A percentile compares a stretch with the other conserved stretches of the same genome.
phyloP scores from a whole-genome alignment of 805 yeast species.

The Brettanomyces bruxellensis region DNA sequence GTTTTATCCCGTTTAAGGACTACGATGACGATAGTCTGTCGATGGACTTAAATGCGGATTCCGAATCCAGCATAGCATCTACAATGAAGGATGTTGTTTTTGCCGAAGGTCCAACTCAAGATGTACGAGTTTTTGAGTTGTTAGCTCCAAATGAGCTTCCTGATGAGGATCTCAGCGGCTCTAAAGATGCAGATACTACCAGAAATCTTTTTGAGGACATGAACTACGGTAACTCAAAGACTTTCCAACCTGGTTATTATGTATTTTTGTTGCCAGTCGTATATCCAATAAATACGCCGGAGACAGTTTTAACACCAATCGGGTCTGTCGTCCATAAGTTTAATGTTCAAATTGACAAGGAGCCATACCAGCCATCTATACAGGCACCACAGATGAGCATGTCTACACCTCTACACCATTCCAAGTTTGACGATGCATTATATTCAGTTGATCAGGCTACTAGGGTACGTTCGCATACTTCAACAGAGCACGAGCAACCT shows the following conservation, averaged over 20 bases:
- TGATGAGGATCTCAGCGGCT: conserved; percentile 12
- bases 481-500: not conserved
- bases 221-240: not conserved
- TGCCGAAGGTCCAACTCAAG: conserved; percentile 19
- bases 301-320: conserved; percentile 43
- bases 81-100: conserved; percentile 9
- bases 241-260: conserved; percentile 57
- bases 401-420: conserved; percentile 24
- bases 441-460: not conserved
- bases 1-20: conserved; percentile 25
- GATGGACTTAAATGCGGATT: not conserved
- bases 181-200: conserved; percentile 7
- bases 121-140: conserved; percentile 14
- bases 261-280: conserved; percentile 56
- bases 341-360: conserved; percentile 29
- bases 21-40: conserved; percentile 3
- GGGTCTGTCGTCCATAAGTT: conserved; percentile 39
- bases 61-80: conserved; percentile 6
- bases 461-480: not conserved
- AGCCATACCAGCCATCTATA: conserved; percentile 18
- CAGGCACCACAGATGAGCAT: conserved; percentile 24
- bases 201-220: conserved; percentile 13
- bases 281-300: conserved; percentile 56
- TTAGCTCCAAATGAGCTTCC: conserved; percentile 16
- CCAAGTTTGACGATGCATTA: conserved; percentile 9